Base-by-base conservation (phyloP, 441 rosid genomes). In the Sinapis alba region DNA sequence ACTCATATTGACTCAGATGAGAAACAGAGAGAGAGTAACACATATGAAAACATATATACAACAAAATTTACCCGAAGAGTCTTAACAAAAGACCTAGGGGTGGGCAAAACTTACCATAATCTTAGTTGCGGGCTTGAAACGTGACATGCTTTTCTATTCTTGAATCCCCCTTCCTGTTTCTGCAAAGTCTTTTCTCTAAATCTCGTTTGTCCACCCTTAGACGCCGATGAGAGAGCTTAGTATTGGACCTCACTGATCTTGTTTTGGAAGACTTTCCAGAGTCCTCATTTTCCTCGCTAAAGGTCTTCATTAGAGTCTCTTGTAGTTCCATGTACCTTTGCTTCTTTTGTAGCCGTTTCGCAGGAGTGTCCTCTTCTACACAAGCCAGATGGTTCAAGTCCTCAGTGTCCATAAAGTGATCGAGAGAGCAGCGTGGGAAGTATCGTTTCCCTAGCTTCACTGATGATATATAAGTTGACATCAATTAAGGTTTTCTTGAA, bases 361-460 rank as follows among this genome's bases (percentile, higher is more conserved):
- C 93, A 0, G 80, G 78, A 7, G 87, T 82, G 23, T 82, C 94
- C 1, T 84, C 82, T 64, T 86, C 89, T 16, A 77, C 13, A 19
- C 75, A 76, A 6, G 89, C 89, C 0, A 95, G 83, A 76, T 87
- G 82, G 0, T 87, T 76, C 9, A 88, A 65, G 73, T 91, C 96
- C 3, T 85, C 90, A 0, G 84, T 86, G 15, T 91, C 96, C 89
- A 95, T 92, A 73, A 95, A 87, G 82, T 84, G 85, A 81, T 88
- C 86, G 1, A 95, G 83, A 26, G 93, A 95, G 80, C 98, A 95
- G 2, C 89, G 87, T 27, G 91, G 98, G 71, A 92, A 92, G 69
- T 84, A 95, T 23, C 86, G 84, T 72, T 85, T 86, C 36, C 97
- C 99, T 0, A 92, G 87, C 70, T 86, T 90, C 73, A 91, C 98